Evolutionary conservation across 2,329 filamentous ascomycete genomes (phyloP).

Genomic region (Colletotrichum theobromicola): DNA sequence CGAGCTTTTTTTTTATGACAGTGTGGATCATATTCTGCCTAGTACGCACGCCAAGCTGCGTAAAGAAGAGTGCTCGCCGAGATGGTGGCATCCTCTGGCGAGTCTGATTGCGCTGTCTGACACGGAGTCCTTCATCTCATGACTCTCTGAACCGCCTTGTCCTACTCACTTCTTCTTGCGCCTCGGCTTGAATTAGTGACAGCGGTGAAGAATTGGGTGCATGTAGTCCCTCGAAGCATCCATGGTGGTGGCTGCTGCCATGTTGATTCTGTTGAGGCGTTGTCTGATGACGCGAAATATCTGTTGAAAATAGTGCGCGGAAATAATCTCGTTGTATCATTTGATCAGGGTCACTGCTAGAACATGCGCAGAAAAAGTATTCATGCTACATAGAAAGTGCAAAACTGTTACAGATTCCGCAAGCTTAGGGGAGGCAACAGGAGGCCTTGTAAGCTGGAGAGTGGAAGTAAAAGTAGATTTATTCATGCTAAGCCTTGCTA

Average conservation of each 20-base stretch:
- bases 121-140: neutral
- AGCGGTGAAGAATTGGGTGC: neutral
- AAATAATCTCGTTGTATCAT: neutral
- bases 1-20: neutral
- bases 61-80: neutral
- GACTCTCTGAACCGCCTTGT: neutral
- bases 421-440: neutral
- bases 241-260: neutral
- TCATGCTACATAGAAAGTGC: neutral
- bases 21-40: neutral
- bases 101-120: too few relatives aligned
- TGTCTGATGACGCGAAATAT: neutral
- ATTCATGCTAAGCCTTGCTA: neutral
- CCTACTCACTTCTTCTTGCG: neutral
- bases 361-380: neutral
- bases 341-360: neutral
- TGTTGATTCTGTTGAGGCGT: neutral
- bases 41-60: neutral
- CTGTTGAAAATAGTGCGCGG: neutral
- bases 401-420: neutral
- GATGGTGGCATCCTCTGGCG: neutral
- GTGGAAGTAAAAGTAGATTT: neutral
- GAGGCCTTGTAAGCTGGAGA: neutral
- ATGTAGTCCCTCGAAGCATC: neutral
- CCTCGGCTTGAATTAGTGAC: neutral